Evolutionary conservation across 2,329 filamentous ascomycete species (phyloP).

Genomic region (Fusarium nanum): DNA sequence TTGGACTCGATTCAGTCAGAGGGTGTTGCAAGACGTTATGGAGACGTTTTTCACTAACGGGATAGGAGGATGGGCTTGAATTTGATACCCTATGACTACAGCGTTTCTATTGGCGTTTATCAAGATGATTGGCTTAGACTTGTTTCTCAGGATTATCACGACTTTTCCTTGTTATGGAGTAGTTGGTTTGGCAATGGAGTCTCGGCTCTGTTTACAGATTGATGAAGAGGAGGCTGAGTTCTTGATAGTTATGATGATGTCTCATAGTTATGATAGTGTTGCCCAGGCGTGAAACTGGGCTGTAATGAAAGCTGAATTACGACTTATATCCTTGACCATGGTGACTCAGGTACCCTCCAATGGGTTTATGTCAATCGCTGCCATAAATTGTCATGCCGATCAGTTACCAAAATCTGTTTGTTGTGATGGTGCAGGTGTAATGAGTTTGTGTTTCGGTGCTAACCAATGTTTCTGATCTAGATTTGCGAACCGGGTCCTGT

Average conservation of each 20-base stretch:
- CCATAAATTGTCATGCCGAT: neutral
- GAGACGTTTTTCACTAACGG: slow-evolving; percentile 21
- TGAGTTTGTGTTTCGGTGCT: neutral
- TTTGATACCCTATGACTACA: slow-evolving; percentile 44
- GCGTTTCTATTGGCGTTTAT: slow-evolving; percentile 28
- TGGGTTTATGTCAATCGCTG: neutral
- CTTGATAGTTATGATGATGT: slow-evolving; percentile 29
- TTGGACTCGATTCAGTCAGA: slow-evolving; percentile 16
- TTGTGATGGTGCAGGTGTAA: neutral
- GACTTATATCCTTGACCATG: neutral
- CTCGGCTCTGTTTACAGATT: slow-evolving; percentile 41
- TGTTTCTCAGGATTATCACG: slow-evolving; percentile 40
- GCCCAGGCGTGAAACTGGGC: slow-evolving; percentile 13
- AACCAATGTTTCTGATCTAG: neutral
- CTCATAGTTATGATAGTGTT: slow-evolving; percentile 21
- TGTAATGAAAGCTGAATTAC: slow-evolving; percentile 29
- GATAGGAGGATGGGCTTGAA: slow-evolving; percentile 39
- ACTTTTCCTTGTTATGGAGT: slow-evolving; percentile 19
- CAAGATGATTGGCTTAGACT: slow-evolving; percentile 38
- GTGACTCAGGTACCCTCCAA: neutral
- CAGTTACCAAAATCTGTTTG: neutral
- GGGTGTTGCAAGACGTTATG: slow-evolving; percentile 25
- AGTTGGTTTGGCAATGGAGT: slow-evolving; percentile 37
- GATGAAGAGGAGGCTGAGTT: slow-evolving; percentile 28
- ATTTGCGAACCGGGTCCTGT: neutral